Evolutionary conservation across 345 rosid genomes (phyloP).

Genomic region (Acer campestre): DNA sequence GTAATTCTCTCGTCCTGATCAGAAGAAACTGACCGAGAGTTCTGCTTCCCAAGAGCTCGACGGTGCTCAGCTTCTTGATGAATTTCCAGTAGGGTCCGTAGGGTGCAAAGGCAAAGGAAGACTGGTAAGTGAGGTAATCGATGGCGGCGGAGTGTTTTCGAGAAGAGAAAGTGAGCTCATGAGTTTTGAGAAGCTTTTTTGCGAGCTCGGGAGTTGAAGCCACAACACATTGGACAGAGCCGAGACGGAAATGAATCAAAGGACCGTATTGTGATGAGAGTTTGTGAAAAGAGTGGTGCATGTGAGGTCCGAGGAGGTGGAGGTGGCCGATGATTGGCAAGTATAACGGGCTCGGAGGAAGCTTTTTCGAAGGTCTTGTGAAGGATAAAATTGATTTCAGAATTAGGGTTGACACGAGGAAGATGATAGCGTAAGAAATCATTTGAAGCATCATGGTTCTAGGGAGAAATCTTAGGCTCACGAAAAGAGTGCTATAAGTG

Average conservation of each 20-base stretch:
- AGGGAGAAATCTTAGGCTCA: background rate
- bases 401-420: background rate
- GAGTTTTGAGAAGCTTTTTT: constrained; percentile 34
- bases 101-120: constrained; percentile 49
- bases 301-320: constrained; percentile 43
- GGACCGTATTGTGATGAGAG: constrained; percentile 34
- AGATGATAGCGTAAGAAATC: background rate
- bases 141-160: constrained; percentile 41
- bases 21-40: constrained; percentile 41
- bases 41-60: constrained; percentile 45
- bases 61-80: constrained; percentile 44
- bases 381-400: background rate
- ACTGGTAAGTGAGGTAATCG: constrained; percentile 39
- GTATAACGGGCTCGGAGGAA: constrained; percentile 43
- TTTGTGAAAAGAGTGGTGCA: constrained; percentile 37
- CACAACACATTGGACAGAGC: constrained; percentile 41
- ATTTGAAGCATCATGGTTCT: background rate
- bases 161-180: constrained; percentile 39
- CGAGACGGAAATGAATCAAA: constrained; percentile 33
- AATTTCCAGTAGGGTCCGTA: constrained; percentile 51
- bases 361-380: background rate
- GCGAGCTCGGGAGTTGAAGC: constrained; percentile 45
- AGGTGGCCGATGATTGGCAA: constrained; percentile 51
- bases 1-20: constrained; percentile 30
- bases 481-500: background rate